These are phyloP conservation scores for Salix arbutifolia DNA, from an alignment of 345 rosid species.

Conservation along the genomic window DNA sequence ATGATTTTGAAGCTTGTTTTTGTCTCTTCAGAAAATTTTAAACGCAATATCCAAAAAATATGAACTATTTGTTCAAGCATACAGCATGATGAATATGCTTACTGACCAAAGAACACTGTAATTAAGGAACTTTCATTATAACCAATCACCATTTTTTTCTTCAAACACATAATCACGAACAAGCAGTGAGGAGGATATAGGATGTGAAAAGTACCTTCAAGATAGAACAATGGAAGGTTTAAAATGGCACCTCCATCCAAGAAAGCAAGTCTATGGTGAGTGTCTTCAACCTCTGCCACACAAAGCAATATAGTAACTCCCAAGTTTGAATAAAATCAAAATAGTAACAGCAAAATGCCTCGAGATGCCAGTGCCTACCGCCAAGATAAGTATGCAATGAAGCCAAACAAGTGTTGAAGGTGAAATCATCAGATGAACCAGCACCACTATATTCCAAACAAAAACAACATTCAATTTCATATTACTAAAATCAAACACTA, in stretches of 20 bases:
- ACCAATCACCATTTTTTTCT: not conserved
- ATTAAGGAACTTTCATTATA: not conserved
- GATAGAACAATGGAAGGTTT: slow-evolving; percentile 73
- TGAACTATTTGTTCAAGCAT: not conserved
- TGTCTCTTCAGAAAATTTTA: not conserved
- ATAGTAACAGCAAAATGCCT: not conserved
- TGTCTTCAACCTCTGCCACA: slow-evolving; percentile 81
- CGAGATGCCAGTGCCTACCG: slow-evolving; percentile 41
- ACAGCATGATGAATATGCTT: not conserved
- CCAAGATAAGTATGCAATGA: slow-evolving; percentile 89
- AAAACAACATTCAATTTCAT: not conserved
- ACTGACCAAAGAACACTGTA: not conserved
- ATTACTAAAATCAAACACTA: not conserved
- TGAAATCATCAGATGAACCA: slow-evolving; percentile 33
- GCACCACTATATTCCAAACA: slow-evolving; percentile 26
- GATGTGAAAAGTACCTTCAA: slow-evolving; percentile 51
- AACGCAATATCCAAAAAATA: not conserved
- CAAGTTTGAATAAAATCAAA: not conserved
- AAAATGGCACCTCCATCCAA: slow-evolving; percentile 72
- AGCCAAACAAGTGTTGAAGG: slow-evolving; percentile 73
- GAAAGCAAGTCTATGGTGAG: slow-evolving; percentile 58
- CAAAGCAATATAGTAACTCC: slow-evolving; percentile 3
- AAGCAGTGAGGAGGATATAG: not conserved
- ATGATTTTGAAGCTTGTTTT: not conserved
- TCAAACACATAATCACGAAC: not conserved